These are phyloP conservation scores for Scheffersomyces stipitis DNA, from an alignment of 805 yeast species.

Conservation along the genomic window DNA sequence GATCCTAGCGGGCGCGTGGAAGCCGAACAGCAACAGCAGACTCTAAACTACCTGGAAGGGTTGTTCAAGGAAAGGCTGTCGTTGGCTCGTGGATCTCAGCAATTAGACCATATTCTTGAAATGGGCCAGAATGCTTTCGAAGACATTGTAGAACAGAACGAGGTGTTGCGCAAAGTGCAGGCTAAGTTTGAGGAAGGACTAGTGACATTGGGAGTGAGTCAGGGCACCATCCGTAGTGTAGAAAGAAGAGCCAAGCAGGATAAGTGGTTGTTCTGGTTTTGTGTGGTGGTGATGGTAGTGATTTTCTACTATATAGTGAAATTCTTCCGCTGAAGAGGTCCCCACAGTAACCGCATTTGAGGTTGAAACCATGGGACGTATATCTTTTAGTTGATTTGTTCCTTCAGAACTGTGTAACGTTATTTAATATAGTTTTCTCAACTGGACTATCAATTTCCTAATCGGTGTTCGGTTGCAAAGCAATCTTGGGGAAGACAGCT, in stretches of 20 bases:
- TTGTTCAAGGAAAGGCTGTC: slow-evolving; percentile 65
- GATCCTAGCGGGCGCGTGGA: slow-evolving; percentile 23
- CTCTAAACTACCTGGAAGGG: slow-evolving; percentile 55
- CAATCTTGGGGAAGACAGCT: too few relatives aligned
- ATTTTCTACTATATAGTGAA: slow-evolving; percentile 66
- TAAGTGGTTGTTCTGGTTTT: slow-evolving; percentile 81
- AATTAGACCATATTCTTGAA: slow-evolving; percentile 84
- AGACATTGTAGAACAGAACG: slow-evolving; percentile 83
- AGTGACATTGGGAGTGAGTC: slow-evolving; percentile 81
- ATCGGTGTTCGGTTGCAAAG: too few relatives aligned
- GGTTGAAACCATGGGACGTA: too few relatives aligned
- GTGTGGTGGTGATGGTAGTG: slow-evolving; percentile 60
- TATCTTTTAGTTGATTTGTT: too few relatives aligned
- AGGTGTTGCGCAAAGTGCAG: slow-evolving; percentile 62
- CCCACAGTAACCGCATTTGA: too few relatives aligned
- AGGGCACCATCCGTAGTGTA: slow-evolving; percentile 74
- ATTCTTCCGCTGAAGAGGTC: slow-evolving; percentile 63
- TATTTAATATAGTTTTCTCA: too few relatives aligned
- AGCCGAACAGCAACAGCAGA: slow-evolving; percentile 24
- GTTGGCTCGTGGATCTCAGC: slow-evolving; percentile 69
- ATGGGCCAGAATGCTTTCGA: slow-evolving; percentile 86
- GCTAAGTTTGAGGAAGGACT: slow-evolving; percentile 64
- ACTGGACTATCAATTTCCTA: too few relatives aligned
- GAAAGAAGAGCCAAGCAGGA: slow-evolving; percentile 84
- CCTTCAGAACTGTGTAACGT: too few relatives aligned